These are phyloP conservation scores for Fusarium sp. DNA, from an alignment of 2,329 filamentous ascomycete species.

Conservation along the genomic window DNA sequence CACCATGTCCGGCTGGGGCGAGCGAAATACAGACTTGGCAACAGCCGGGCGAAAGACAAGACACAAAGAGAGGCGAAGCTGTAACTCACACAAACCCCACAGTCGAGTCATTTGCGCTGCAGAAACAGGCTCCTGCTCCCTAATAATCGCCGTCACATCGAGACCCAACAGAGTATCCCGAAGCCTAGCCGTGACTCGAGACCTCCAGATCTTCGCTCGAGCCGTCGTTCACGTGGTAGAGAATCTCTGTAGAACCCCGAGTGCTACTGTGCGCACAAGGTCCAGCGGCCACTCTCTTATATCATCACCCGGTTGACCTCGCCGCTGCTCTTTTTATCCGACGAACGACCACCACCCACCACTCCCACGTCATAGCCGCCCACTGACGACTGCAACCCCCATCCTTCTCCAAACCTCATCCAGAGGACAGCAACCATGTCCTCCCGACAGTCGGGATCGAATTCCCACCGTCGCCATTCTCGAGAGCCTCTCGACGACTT, in stretches of 20 bases:
- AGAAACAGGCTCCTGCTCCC: slow-evolving; percentile 14
- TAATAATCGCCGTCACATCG: slow-evolving; percentile 7
- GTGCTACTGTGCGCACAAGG: not conserved
- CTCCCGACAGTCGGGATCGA: slow-evolving; percentile 50
- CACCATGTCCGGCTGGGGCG: slow-evolving; percentile 4
- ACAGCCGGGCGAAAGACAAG: slow-evolving; percentile 9
- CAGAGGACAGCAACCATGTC: slow-evolving; percentile 49
- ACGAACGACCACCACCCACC: slow-evolving; percentile 28
- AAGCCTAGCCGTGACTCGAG: slow-evolving; percentile 17
- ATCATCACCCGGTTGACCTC: slow-evolving; percentile 5
- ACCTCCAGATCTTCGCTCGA: not conserved
- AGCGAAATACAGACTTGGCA: slow-evolving; percentile 7
- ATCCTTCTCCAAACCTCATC: slow-evolving; percentile 14
- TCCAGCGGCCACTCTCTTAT: not conserved
- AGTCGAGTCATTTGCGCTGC: slow-evolving; percentile 40
- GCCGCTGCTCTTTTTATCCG: slow-evolving; percentile 26
- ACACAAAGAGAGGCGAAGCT: slow-evolving; percentile 7
- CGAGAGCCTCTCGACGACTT: slow-evolving; percentile 52
- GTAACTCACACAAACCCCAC: slow-evolving; percentile 39
- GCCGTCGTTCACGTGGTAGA: slow-evolving; percentile 30
- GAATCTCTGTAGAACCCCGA: slow-evolving; percentile 11
- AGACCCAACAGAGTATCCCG: slow-evolving; percentile 16
- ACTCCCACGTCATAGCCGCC: slow-evolving; percentile 38
- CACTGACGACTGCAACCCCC: slow-evolving; percentile 30
- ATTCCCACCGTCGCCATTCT: slow-evolving; percentile 51